phyloP scores from a whole-genome alignment of 192 early-diverging fungal genomes.

The Funneliformis mosseae region DNA sequence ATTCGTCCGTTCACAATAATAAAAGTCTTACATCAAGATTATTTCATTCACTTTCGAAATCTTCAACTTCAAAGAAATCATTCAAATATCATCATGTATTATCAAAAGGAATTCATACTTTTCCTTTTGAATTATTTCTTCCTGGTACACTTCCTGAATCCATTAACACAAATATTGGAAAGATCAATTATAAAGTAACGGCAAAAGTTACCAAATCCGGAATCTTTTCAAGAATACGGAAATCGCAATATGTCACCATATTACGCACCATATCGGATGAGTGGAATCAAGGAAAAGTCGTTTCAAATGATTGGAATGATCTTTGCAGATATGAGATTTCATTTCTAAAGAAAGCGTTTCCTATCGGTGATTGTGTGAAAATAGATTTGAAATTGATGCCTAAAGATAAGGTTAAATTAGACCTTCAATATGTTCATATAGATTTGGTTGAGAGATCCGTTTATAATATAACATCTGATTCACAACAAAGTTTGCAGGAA shows the following conservation, averaged over 20 bases:
- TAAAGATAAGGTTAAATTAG: not conserved
- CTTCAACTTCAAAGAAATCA: not conserved
- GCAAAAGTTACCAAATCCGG: slow-evolving; percentile 21
- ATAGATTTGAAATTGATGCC: not conserved
- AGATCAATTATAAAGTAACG: slow-evolving; percentile 38
- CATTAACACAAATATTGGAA: slow-evolving; percentile 39
- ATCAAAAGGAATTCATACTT: slow-evolving; percentile 23
- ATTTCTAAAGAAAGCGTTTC: not conserved
- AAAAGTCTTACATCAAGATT: not conserved
- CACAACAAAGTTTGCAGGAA: not conserved
- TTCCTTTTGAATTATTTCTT: slow-evolving; percentile 37
- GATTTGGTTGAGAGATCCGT: not conserved
- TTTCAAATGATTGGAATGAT: not conserved
- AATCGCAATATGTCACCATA: not conserved
- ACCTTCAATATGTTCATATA: not conserved
- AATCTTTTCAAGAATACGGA: not conserved
- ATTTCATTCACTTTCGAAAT: not conserved
- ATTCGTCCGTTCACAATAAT: not conserved
- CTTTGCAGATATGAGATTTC: not conserved
- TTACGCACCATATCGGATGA: not conserved
- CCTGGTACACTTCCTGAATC: slow-evolving; percentile 40
- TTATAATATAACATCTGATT: not conserved
- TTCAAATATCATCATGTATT: not conserved
- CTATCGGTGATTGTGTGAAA: not conserved
- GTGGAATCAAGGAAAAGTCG: not conserved